Evolutionary conservation across 108 stramenopile genomes (phyloP).

Genomic region (Nitzschia inconspicua): DNA sequence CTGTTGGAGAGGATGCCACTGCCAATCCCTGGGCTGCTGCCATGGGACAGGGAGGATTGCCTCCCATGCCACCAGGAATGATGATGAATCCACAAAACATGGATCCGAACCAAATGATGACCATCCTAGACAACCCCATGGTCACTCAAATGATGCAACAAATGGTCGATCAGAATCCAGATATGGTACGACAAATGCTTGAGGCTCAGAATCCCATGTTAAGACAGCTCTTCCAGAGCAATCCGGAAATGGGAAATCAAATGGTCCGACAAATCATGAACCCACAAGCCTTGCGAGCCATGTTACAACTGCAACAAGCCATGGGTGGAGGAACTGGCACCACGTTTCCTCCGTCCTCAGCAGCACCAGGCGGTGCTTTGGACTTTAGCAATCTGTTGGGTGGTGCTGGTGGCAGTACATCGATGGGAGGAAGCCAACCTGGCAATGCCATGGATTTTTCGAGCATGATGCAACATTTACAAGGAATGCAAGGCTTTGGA

Average conservation of each 20-base stretch:
- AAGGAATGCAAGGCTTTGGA: constrained; percentile 19
- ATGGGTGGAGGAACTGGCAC: constrained; percentile 30
- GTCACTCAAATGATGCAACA: constrained; percentile 65
- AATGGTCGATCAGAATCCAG: constrained; percentile 65
- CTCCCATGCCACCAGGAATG: neutral
- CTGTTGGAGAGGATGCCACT: constrained; percentile 1
- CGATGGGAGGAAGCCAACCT: neutral
- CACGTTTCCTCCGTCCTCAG: neutral
- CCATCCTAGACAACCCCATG: constrained; percentile 69
- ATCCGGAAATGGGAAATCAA: constrained; percentile 44
- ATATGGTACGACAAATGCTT: constrained; percentile 59
- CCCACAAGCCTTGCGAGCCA: constrained; percentile 59
- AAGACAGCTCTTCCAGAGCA: constrained; percentile 68
- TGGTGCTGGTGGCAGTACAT: neutral
- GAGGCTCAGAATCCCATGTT: constrained; percentile 72
- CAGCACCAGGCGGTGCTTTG: constrained; percentile 38
- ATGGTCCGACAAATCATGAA: constrained; percentile 75
- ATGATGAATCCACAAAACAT: neutral
- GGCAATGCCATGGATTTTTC: constrained; percentile 22
- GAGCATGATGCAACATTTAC: constrained; percentile 21
- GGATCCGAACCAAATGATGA: constrained; percentile 51
- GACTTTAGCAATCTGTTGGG: constrained; percentile 55
- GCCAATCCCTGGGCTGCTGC: constrained; percentile 47
- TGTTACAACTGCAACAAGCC: constrained; percentile 71
- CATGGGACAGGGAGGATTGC: neutral